These are phyloP conservation scores for Pichia deserticola DNA, from an alignment of 805 yeast genomes.

Conservation along the genomic window DNA sequence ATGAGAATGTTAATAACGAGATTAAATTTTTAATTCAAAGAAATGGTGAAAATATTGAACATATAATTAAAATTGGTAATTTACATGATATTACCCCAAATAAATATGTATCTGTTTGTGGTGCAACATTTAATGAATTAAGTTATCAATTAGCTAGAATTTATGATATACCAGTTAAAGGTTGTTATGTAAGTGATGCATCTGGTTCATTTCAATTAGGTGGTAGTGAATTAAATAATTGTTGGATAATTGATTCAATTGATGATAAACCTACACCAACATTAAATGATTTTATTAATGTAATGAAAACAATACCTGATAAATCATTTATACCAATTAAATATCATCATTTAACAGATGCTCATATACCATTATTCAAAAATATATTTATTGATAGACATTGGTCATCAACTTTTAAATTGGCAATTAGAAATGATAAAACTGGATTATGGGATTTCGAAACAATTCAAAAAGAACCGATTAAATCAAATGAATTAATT, in stretches of 20 bases:
- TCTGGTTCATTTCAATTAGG: slow-evolving; percentile 67
- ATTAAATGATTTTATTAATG: slow-evolving; percentile 67
- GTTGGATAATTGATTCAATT: slow-evolving; percentile 76
- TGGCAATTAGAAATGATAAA: slow-evolving; percentile 54
- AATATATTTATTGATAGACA: slow-evolving; percentile 74
- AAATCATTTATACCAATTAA: slow-evolving; percentile 59
- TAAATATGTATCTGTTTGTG: slow-evolving; percentile 73
- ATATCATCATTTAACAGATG: slow-evolving; percentile 72
- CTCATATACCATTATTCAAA: slow-evolving; percentile 65
- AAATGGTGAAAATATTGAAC: slow-evolving; percentile 54
- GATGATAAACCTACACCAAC: slow-evolving; percentile 71
- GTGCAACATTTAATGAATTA: slow-evolving; percentile 78
- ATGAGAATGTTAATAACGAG: slow-evolving; percentile 54
- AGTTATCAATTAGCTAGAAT: slow-evolving; percentile 86
- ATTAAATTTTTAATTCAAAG: slow-evolving; percentile 59
- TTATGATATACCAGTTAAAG: slow-evolving; percentile 75
- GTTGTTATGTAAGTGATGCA: slow-evolving; percentile 74
- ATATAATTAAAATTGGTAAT: slow-evolving; percentile 56
- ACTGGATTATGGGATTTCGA: slow-evolving; percentile 53
- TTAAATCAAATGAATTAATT: slow-evolving; percentile 42
- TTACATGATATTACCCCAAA: slow-evolving; percentile 78
- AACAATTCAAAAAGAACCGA: slow-evolving; percentile 50
- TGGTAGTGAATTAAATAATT: slow-evolving; percentile 45
- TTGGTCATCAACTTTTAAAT: slow-evolving; percentile 66
- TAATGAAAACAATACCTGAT: slow-evolving; percentile 74